Evolutionary conservation across 2,329 filamentous ascomycete species (phyloP), one percentile per base, ranked within the genome.

Genomic region (Fusarium clavum): DNA sequence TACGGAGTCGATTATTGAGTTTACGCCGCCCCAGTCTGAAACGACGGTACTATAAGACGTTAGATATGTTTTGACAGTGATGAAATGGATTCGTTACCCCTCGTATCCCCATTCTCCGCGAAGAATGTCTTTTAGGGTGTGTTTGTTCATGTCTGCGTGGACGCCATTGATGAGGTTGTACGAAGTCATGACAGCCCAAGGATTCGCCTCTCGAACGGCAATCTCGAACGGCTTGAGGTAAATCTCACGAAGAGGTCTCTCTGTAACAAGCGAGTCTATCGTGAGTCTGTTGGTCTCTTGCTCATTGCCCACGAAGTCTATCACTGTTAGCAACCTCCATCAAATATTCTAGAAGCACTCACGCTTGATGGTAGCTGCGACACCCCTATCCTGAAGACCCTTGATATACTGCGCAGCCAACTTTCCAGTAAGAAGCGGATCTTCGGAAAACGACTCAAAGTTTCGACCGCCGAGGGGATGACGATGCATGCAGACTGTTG

Each of bases 381-480:
- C 86, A 1, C 91, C 90, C 64, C 89, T 90, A 25, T 90, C 89
- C 76, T 96, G 93, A 57, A 92, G 82, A 10, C 91, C 92, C 49
- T 87, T 89, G 75, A 93, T 90, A 67, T 92, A 92, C 64, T 91
- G 86, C 1, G 91, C 88, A 14, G 91, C 91, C 64, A 94, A 82
- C 67, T 90, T 91, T 32, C 92, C 92, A 0, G 92, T 93, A 8
- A 97, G 84, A 12, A 91, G 86, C 1, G 93, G 93, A 71, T 96
- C 93, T 78, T 96, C 93, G 0, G 92, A 94, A 78, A 94, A 96
- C 0, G 92, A 94, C 79, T 97, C 93, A 72, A 96, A 97, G 69
- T 94, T 94, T 64, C 93, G 87, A 20, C 93, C 93, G n/a, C 93
- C 93, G 0, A 96, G 84, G 1, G 93, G 93, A 52, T 92, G 92